These are phyloP conservation scores for Boletus rubescentipes DNA, from an alignment of 768 basidiomycete genomes.

Conservation along the genomic window DNA sequence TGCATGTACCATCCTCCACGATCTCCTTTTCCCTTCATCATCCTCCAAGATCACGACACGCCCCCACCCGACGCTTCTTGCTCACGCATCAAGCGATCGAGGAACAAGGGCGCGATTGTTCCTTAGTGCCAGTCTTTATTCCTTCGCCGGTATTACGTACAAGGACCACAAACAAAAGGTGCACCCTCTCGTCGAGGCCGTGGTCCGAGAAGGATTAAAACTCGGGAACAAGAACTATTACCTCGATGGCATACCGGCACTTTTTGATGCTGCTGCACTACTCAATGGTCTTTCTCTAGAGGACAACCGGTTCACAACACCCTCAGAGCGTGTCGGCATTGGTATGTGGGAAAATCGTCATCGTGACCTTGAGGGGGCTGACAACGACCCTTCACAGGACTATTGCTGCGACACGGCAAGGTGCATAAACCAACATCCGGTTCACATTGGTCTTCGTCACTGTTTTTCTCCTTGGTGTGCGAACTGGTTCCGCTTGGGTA, in stretches of 20 bases:
- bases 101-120: constrained; percentile 60
- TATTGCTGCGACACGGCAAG: constrained; percentile 62
- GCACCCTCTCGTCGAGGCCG: constrained; percentile 59
- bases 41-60: constrained; percentile 12
- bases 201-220: constrained; percentile 83
- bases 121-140: constrained; percentile 74
- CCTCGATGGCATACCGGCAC: constrained; percentile 68
- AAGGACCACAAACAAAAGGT: constrained; percentile 62
- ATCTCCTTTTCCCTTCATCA: constrained; percentile 38
- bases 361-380: not conserved
- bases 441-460: constrained; percentile 66
- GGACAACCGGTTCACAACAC: constrained; percentile 34
- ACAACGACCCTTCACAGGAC: constrained; percentile 41
- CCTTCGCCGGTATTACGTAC: constrained; percentile 61
- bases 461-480: constrained; percentile 73
- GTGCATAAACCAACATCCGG: constrained; percentile 66
- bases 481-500: constrained; percentile 63
- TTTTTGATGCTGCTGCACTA: constrained; percentile 54
- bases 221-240: constrained; percentile 76
- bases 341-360: constrained; percentile 38
- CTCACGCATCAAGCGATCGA: constrained; percentile 23
- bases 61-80: constrained; percentile 42
- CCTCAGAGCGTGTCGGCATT: constrained; percentile 55
- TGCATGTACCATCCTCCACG: constrained; percentile 58
- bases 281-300: constrained; percentile 35